Evolutionary conservation across 2,329 filamentous ascomycete genomes (phyloP).

Genomic region (Didymella pomorum): DNA sequence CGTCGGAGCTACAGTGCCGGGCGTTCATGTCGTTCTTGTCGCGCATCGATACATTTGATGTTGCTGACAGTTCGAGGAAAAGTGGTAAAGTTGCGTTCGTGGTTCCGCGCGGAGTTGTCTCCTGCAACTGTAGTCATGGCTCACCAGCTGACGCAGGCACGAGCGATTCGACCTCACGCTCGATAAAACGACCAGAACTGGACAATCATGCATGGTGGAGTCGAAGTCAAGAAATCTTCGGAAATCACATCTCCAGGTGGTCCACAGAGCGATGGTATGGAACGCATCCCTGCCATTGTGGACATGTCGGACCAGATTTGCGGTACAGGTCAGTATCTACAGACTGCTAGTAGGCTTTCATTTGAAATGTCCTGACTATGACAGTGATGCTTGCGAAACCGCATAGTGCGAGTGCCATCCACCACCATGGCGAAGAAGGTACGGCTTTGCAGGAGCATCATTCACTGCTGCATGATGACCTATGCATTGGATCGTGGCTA

Average conservation of each 20-base stretch:
- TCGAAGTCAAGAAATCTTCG: conserved; percentile 40
- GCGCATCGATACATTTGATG: neutral
- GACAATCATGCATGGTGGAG: conserved; percentile 35
- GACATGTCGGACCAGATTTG: conserved; percentile 71
- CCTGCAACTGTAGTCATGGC: conserved; percentile 8
- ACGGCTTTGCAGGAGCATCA: conserved; percentile 24
- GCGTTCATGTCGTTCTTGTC: neutral
- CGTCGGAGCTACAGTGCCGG: conserved; percentile 5
- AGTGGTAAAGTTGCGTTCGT: neutral
- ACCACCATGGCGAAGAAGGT: conserved; percentile 76
- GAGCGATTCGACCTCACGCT: neutral
- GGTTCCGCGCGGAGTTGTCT: neutral
- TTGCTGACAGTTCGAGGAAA: neutral
- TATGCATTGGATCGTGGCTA: neutral
- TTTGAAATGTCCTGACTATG: neutral
- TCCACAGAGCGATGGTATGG: conserved; percentile 60
- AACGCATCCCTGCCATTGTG: conserved; percentile 65
- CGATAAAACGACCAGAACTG: neutral
- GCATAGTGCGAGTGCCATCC: conserved; percentile 67
- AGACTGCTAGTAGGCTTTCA: neutral
- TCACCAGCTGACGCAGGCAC: conserved; percentile 1
- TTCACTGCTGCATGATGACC: neutral
- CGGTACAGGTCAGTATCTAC: conserved; percentile 63
- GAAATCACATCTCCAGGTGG: conserved; percentile 50
- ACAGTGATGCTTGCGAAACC: conserved; percentile 70